Evolutionary conservation across 805 yeast species (phyloP).

Genomic region (Maudiozyma turicensis): DNA sequence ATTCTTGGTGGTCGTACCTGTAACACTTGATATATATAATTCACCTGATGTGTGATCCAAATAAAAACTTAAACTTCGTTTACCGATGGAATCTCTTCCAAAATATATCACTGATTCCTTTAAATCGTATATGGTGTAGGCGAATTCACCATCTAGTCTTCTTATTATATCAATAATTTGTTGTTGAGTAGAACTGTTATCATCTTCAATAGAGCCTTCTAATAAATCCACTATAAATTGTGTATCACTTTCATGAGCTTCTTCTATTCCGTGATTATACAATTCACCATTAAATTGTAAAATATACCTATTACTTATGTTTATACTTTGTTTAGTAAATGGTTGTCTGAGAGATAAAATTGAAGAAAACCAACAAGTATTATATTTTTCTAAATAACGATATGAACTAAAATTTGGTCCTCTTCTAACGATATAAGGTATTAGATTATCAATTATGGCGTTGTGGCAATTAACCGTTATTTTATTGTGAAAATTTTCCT

Average conservation of each 20-base stretch:
- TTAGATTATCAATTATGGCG: neutral
- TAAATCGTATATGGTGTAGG: conserved; percentile 46
- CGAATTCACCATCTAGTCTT: conserved; percentile 71
- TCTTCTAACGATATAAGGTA: conserved; percentile 42
- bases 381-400: conserved; percentile 6
- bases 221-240: conserved; percentile 38
- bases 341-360: conserved; percentile 77
- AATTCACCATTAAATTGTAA: conserved; percentile 90
- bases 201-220: neutral
- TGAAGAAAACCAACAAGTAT: conserved; percentile 45
- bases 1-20: conserved; percentile 13
- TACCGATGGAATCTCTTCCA: conserved; percentile 79
- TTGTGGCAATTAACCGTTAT: too few species aligned
- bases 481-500: conserved; percentile 4
- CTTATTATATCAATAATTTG: conserved; percentile 34
- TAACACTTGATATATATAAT: conserved; percentile 39
- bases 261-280: conserved; percentile 46
- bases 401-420: conserved; percentile 53
- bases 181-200: neutral
- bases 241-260: conserved; percentile 51
- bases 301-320: conserved; percentile 26
- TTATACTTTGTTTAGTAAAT: conserved; percentile 62
- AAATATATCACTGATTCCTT: conserved; percentile 41
- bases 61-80: conserved; percentile 57
- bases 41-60: conserved; percentile 21